Percentiles rank a stretch among this genome's conserved stretches.
These are phyloP conservation scores for Protomyces inouyei DNA, from an alignment of 1,139 yeast genomes.

Conservation along the genomic window DNA sequence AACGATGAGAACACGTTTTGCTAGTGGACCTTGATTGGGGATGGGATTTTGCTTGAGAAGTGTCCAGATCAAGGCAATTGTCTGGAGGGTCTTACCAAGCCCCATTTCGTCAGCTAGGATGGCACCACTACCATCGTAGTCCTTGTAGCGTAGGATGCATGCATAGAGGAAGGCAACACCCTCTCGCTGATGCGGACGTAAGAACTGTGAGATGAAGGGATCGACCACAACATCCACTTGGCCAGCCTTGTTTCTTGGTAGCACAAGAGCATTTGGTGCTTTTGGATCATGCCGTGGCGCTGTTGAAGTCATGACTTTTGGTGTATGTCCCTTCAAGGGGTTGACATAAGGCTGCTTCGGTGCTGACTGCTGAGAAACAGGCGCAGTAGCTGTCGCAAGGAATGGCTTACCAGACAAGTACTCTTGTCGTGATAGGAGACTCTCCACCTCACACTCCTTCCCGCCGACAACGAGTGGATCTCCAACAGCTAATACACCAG, in stretches of 20 bases:
- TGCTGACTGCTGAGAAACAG: not conserved
- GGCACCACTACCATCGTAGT: constrained; percentile 60
- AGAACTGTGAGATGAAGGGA: constrained; percentile 51
- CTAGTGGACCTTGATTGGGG: constrained; percentile 43
- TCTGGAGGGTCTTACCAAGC: constrained; percentile 83
- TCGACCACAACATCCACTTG: constrained; percentile 62
- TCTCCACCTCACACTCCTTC: constrained; percentile 55
- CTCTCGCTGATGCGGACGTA: constrained; percentile 80
- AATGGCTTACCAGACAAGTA: constrained; percentile 31
- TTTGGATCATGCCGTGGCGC: constrained; percentile 45
- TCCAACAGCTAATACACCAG: constrained; percentile 40
- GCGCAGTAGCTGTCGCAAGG: not conserved
- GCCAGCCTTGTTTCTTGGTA: constrained; percentile 42
- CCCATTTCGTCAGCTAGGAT: constrained; percentile 97
- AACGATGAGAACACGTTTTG: constrained; percentile 63
- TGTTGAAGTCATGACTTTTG: not conserved
- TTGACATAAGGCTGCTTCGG: constrained; percentile 8
- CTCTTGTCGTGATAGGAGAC: constrained; percentile 38
- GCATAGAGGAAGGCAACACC: constrained; percentile 78
- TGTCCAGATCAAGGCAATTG: constrained; percentile 81
- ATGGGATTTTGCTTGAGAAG: constrained; percentile 65
- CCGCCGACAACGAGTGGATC: constrained; percentile 48
- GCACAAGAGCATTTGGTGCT: constrained; percentile 45
- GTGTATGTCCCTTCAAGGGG: constrained; percentile 1
- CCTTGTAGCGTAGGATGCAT: constrained; percentile 64